Base-by-base conservation (phyloP, 2,329 filamentous ascomycete genomes). In the Colletotrichum lini region DNA sequence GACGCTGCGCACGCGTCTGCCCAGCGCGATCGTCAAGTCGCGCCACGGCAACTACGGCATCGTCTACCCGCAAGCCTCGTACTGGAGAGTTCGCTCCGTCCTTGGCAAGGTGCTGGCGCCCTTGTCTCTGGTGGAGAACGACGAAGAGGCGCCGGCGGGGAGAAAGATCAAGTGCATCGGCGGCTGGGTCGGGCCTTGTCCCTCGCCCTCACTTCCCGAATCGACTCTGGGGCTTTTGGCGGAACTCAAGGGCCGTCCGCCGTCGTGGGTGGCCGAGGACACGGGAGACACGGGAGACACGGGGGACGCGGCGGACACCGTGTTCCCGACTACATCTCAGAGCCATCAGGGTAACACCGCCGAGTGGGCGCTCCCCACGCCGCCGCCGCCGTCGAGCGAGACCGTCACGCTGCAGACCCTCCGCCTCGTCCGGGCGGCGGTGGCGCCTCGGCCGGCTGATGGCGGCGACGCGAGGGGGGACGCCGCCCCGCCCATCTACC, bases 51-150 rank as follows among this genome's bases (percentile, higher is more conserved):
- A 49, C n/a, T 23, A 49, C n/a, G 47, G 47, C 47, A 49, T 23
- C 47, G 47, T 49, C 47, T 49, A 23, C 47, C n/a, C 47, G n/a
- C 47, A 49, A 9, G 47, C 47, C 2, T 49, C 47, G 47, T 23
- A 49, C n/a, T 23, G n/a, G 47, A 13, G 8, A 9, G 47, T 21
- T 16, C 47, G 47, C 47, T 49, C 47, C 47, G 47, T 49, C 10
- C 47, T 49, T 18, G 47, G 47, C 47, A 49, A 49, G 47, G 47
- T 49, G 47, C 47, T 49, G 47, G 47, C n/a, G 12, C 47, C 47
- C n/a, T 18, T 49, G 47, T 49, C 47, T 10, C 10, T 49, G 47
- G 47, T 21, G 8, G 30, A 35, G 30, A 35, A 9, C n/a, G n/a
- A 49, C n/a, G n/a, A 10, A n/a, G n/a, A 49, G 9, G 4, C 47